Evolutionary conservation across 768 basidiomycete species (phyloP).

Genomic region (Boletus rex-veris): DNA sequence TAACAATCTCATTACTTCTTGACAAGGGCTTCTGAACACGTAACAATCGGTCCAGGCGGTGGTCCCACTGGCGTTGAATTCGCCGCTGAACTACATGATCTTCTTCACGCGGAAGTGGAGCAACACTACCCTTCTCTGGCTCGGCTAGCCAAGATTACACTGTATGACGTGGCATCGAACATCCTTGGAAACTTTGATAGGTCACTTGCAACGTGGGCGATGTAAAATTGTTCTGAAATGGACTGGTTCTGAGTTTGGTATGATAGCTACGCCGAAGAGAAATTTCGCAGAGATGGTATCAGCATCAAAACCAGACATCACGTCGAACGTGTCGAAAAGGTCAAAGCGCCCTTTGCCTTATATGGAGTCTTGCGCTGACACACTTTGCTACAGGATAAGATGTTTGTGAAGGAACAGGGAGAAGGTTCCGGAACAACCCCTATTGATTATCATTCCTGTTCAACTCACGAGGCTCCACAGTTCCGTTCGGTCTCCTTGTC

Average conservation of each 20-base stretch:
- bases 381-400: slow-evolving; percentile 44
- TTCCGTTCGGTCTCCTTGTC: slow-evolving; percentile 77
- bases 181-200: slow-evolving; percentile 77
- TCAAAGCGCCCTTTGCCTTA: slow-evolving; percentile 24
- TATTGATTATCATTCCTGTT: slow-evolving; percentile 2
- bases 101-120: slow-evolving; percentile 63
- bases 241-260: neutral
- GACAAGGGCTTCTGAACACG: slow-evolving; percentile 4
- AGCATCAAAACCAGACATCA: slow-evolving; percentile 67
- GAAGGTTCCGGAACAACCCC: slow-evolving; percentile 44
- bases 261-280: slow-evolving; percentile 61
- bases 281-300: slow-evolving; percentile 73
- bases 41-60: slow-evolving; percentile 44
- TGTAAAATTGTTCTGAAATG: neutral
- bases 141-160: slow-evolving; percentile 62
- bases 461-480: slow-evolving; percentile 34
- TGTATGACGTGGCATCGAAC: slow-evolving; percentile 78
- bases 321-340: slow-evolving; percentile 65
- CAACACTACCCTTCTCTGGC: slow-evolving; percentile 62
- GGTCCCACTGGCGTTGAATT: slow-evolving; percentile 83
- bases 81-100: slow-evolving; percentile 77
- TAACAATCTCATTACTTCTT: slow-evolving; percentile 6
- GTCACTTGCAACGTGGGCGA: slow-evolving; percentile 52
- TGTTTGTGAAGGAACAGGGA: slow-evolving; percentile 69
- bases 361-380: slow-evolving; percentile 9